A percentile compares a stretch with the other conserved stretches of the same genome.
Evolutionary conservation across 305 asterid genomes (phyloP).

Genomic region (Ilex paraguariensis): DNA sequence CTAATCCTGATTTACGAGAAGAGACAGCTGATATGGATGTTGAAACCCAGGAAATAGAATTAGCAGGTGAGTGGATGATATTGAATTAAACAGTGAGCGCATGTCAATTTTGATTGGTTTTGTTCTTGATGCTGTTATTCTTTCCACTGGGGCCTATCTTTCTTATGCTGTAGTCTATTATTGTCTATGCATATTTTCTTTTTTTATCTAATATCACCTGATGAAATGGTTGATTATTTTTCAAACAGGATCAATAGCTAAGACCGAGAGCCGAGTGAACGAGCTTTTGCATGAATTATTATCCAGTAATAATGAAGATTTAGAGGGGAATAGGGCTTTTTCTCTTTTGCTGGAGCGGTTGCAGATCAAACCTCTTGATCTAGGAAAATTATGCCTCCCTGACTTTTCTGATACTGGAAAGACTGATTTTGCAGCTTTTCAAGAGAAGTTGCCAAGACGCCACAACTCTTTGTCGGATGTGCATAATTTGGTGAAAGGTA

Average conservation of each 20-base stretch:
- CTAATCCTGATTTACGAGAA: constrained; percentile 28
- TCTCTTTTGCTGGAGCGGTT: no score
- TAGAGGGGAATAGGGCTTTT: no score
- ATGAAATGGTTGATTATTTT: constrained; percentile 9
- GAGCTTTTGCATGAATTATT: constrained; percentile 48
- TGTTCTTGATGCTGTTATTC: constrained; percentile 8
- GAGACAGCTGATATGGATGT: constrained; percentile 22
- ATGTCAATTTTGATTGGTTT: constrained; percentile 9
- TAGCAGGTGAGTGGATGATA: constrained; percentile 43
- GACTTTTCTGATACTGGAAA: no score
- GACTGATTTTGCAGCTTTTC: no score
- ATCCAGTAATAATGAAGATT: constrained; percentile 36
- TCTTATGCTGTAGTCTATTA: constrained; percentile 1
- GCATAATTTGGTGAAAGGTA: no score
- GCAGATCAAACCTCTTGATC: no score
- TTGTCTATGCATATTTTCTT: background rate
- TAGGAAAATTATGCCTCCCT: no score
- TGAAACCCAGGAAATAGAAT: constrained; percentile 42
- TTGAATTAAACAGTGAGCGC: constrained; percentile 12
- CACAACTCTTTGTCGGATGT: no score
- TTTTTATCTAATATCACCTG: background rate
- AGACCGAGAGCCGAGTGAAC: constrained; percentile 27
- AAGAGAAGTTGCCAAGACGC: no score
- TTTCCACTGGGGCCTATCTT: constrained; percentile 1
- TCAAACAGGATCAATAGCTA: constrained; percentile 37